Base-by-base conservation (phyloP, 371 early-diverging fungal species). In the Syncephalastrum contaminatum region DNA sequence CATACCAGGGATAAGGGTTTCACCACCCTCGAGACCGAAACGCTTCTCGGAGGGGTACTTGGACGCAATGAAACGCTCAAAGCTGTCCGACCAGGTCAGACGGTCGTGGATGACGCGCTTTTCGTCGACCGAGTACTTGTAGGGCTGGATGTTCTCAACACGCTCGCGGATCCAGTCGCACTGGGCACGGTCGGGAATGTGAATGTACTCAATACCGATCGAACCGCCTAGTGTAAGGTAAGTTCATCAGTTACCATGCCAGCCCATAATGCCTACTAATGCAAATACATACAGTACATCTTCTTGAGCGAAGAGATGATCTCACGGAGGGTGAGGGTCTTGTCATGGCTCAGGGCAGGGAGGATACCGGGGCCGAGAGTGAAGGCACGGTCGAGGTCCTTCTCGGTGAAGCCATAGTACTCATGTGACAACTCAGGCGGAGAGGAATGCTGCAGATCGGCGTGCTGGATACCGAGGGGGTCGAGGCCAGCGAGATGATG, bases 11-110 rank as follows among this genome's bases (percentile, higher is more conserved):
- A 98, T 96, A 72, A 98, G 84, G 66, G 88, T 77, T 70, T 98
- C 98, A 73, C 94, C 90, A 62, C 98, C 98, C 79, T 98, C 98
- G 46, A 98, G 86, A 64, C 98, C 98, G 66, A 96, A 98, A 56
- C 98, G 86, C 89, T 98, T 98, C 70, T 95, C 95, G 58, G 88
- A 89, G 50, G 96, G 94, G 74, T 91, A 97, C 81, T 96, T 96
- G 25, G 87, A 87, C n/a, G 96, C 88, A 54, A 95, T 89, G 59
- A 96, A 97, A 59, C 94, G 87, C 67, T 98, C 96, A 67, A 97
- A 98, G 53, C 90, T 89, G 80, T 93, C 94, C 49, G 93, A 90
- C 98, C 97, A 98, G 64, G 92, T 90, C 71, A 98, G 78, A 47
- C 97, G 93, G 66, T 97, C 97, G 22, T 97, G 81, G 58, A 98